phyloP scores from a whole-genome alignment of 2,329 filamentous ascomycete species.

The Cryphonectria parasitica region DNA sequence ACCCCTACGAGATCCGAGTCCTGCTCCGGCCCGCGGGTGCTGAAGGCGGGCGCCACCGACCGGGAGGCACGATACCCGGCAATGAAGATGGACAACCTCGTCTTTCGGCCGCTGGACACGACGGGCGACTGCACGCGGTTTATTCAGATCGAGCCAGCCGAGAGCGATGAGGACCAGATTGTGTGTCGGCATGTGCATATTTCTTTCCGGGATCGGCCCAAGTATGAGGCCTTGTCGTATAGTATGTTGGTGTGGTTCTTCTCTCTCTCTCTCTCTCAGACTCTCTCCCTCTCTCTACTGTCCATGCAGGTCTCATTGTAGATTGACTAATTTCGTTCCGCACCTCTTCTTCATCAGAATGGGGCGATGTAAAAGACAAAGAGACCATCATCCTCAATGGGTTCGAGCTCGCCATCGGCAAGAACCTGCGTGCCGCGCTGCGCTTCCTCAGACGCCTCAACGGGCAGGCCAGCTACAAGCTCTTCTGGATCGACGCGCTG shows the following conservation, averaged over 20 bases:
- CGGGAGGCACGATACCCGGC: background rate
- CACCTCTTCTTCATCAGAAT: conserved; percentile 10
- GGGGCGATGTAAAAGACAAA: conserved; percentile 29
- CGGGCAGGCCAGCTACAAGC: background rate
- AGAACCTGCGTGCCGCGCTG: conserved; percentile 31
- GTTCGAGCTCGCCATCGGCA: conserved; percentile 21
- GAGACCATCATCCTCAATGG: conserved; percentile 32
- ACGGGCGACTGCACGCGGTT: conserved; percentile 26
- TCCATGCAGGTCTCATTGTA: no score
- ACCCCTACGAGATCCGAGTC: background rate
- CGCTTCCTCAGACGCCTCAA: conserved; percentile 26
- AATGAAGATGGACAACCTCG: background rate
- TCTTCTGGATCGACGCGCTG: conserved; percentile 34
- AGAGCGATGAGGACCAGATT: conserved; percentile 19
- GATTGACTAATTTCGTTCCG: no score
- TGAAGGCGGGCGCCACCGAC: background rate
- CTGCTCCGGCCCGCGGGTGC: background rate
- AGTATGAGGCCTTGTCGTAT: conserved; percentile 36
- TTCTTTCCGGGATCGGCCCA: conserved; percentile 30
- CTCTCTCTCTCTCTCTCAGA: background rate
- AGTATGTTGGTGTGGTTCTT: background rate
- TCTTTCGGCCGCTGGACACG: conserved; percentile 1
- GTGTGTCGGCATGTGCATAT: conserved; percentile 27
- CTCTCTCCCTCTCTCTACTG: background rate
- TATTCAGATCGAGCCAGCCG: conserved; percentile 26